Evolutionary conservation across 805 yeast genomes (phyloP).

Genomic region (Wickerhamiella azyma): DNA sequence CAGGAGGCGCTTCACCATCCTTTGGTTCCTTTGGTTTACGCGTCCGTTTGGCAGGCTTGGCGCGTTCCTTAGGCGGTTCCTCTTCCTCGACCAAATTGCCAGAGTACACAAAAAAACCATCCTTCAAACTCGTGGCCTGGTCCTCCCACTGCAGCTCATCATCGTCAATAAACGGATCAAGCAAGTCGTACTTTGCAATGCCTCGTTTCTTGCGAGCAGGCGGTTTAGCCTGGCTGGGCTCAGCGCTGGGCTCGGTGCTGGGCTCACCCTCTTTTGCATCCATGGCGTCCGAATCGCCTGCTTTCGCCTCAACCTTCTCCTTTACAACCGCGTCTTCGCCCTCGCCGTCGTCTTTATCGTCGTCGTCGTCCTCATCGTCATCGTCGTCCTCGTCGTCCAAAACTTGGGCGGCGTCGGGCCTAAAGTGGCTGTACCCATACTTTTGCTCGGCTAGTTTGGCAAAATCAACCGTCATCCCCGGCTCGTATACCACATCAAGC

Average conservation of each 20-base stretch:
- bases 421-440: conserved; percentile 64
- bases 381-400: conserved; percentile 39
- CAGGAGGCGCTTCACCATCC: conserved; percentile 4
- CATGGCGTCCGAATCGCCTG: conserved; percentile 29
- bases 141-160: conserved; percentile 86
- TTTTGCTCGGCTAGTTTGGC: conserved; percentile 59
- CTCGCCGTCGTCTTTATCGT: conserved; percentile 31
- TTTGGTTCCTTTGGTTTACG: conserved; percentile 10
- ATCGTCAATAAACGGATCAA: conserved; percentile 96
- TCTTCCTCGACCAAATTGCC: conserved; percentile 59
- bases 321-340: conserved; percentile 35
- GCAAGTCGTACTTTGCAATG: conserved; percentile 45
- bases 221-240: too few relatives aligned
- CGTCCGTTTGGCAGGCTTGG: conserved; percentile 12
- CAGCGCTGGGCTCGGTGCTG: too few relatives aligned
- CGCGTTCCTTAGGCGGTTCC: conserved; percentile 13
- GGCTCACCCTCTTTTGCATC: conserved; percentile 25
- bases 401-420: conserved; percentile 46
- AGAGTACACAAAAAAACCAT: conserved; percentile 89
- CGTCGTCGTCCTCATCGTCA: conserved; percentile 30
- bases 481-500: neutral
- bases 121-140: conserved; percentile 67
- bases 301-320: conserved; percentile 25
- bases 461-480: conserved; percentile 8
- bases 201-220: conserved; percentile 2